phyloP scores from a whole-genome alignment of 176 grass and related monocot species.

The Oryza rufipogon region DNA sequence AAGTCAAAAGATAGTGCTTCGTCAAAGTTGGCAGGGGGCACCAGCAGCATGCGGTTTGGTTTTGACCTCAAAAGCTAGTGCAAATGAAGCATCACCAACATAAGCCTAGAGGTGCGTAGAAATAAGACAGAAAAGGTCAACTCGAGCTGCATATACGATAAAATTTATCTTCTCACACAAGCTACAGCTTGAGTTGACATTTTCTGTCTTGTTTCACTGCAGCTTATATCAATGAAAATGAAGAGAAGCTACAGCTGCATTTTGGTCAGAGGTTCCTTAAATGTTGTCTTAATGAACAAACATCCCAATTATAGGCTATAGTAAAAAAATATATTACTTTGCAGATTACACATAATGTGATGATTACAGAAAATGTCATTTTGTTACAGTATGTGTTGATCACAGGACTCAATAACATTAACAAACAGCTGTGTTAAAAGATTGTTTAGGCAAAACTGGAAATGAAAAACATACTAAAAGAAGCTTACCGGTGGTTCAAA shows the following conservation, averaged over 20 bases:
- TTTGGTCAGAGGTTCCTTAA: constrained; percentile 12
- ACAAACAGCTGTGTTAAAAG: not conserved
- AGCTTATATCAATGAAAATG: not conserved
- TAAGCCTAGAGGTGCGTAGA: not conserved
- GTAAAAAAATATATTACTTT: constrained; percentile 4
- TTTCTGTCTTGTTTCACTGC: too few relatives aligned
- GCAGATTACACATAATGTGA: not conserved
- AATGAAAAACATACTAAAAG: constrained; percentile 3
- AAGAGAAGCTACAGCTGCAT: not conserved
- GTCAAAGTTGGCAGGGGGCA: too few relatives aligned
- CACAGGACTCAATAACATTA: not conserved
- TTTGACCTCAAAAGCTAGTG: too few relatives aligned
- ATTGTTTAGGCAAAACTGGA: too few relatives aligned
- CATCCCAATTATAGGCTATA: not conserved
- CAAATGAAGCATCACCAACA: too few relatives aligned
- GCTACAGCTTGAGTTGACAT: not conserved
- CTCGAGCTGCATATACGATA: not conserved
- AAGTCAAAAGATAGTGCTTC: too few relatives aligned
- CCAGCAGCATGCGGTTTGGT: too few relatives aligned
- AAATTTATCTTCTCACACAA: not conserved
- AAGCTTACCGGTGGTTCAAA: constrained; percentile 67
- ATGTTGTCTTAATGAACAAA: constrained; percentile 15
- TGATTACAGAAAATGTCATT: not conserved
- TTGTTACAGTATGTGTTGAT: not conserved
- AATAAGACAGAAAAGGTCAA: constrained; percentile 16